Evolutionary conservation across 495 filamentous ascomycete genomes (phyloP), one percentile per base, ranked within the genome.

Genomic region (Podospora sp.): DNA sequence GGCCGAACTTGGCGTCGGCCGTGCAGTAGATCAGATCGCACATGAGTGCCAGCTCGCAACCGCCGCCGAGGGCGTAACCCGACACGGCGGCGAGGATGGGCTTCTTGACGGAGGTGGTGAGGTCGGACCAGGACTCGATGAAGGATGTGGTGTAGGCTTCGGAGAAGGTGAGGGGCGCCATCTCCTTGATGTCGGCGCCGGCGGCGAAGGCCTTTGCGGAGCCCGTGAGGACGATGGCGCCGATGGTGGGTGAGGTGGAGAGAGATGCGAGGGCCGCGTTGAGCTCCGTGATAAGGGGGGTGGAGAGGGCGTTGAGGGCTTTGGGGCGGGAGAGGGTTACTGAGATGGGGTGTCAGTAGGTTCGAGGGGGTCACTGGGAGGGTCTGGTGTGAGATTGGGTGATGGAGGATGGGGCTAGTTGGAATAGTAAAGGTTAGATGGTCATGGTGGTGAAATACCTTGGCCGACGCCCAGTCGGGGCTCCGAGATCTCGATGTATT

Each of bases 11-110:
- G 62, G 95, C 94, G 7, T 72, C 85, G 26, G 86, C 77, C 9
- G 91, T 92, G 82, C 91, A 95, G 85, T 97, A 97, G 58, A 99
- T 75, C 72, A 99, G 89, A 77, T 99, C 95, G 71, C 89, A 89
- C 94, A 97, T 99, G 77, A 99, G 87, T n/a, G 95, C 95, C 11
- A 99, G 86, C 82, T 99, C 95, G 77, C 95, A 99, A 27, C 95
- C 95, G 14, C 95, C 95, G 50, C 95, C 95, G 18, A 97, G 86
- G 22, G 95, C 95, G 75, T 97, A 92, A 27, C 95, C 95, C 18
- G 95, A 92, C 2, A 99, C 94, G 49, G 95, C 95, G 33, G 92
- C 91, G 71, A 99, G 91, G 68, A 99, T 86, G 66, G 95, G 96
- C 68, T 94, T 97, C 76, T 93, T 93, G 80, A 97, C 86, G 40